Percentiles rank a stretch among this genome's conserved stretches.
These are phyloP conservation scores for Sugiyamaella lignohabitans DNA, from an alignment of 805 yeast genomes.

Conservation along the genomic window DNA sequence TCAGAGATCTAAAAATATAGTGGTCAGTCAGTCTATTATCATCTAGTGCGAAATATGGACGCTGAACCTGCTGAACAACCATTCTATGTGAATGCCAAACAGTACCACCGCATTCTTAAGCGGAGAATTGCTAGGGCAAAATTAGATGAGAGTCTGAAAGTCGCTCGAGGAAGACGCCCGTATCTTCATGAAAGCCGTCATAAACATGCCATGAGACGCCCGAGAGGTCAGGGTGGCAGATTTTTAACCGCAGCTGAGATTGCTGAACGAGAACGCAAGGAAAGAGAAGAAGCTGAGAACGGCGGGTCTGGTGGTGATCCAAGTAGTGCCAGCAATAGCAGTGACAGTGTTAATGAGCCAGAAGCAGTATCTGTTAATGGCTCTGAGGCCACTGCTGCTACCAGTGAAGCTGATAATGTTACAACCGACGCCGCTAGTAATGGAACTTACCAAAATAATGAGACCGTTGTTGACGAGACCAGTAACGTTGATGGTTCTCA, in stretches of 20 bases:
- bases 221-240: constrained; percentile 98
- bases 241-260: constrained; percentile 89
- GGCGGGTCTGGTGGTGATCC: background rate
- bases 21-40: too few species aligned
- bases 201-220: constrained; percentile 98
- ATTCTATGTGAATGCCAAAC: constrained; percentile 95
- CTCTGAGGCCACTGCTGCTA: background rate
- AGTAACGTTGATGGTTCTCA: too few species aligned
- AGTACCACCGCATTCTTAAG: constrained; percentile 88
- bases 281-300: constrained; percentile 23
- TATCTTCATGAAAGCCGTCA: constrained; percentile 95
- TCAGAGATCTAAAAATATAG: too few species aligned
- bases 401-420: background rate
- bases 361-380: background rate
- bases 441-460: background rate
- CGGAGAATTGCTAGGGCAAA: constrained; percentile 91
- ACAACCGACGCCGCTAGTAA: background rate
- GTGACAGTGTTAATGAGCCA: background rate
- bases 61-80: constrained; percentile 61
- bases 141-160: constrained; percentile 80
- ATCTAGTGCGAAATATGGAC: too few species aligned
- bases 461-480: too few species aligned
- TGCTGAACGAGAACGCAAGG: constrained; percentile 47
- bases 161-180: constrained; percentile 86
- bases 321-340: background rate